Base-by-base conservation (phyloP, 2,329 filamentous ascomycete genomes). In the Colletotrichum navitas region DNA sequence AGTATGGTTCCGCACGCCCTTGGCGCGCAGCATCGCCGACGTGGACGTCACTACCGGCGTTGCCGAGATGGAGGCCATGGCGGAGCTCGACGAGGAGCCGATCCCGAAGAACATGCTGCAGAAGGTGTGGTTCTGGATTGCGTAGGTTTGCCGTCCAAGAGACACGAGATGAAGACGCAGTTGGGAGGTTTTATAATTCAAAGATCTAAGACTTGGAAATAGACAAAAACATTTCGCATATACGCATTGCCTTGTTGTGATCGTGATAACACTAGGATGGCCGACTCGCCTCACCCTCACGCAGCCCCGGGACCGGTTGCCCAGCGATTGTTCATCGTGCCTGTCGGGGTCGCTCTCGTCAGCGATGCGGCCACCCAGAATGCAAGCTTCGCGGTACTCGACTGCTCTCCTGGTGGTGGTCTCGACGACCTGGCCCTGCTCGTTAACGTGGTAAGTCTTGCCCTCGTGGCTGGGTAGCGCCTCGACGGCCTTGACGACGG, bases 31-130 rank as follows among this genome's bases (percentile, higher is more conserved):
- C n/a, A 73, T 82, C 0, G 79, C 83, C 36, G 82, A 90, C 14
- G 83, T 91, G 18, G 89, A 91, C 74, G 82, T 89, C 2, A 74
- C 85, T 63, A 88, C 87, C 0, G 89, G 89, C 43, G 88, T 88
- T 79, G 86, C 85, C 78, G 88, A 90, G 81, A 90, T 91, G 86
- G 88, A 90, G 68, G 87, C 87, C 70, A 79, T 89, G 69, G 86
- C 84, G 55, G 84, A 83, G 2, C 79, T 83, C 75, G 87, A 89
- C 34, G 79, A 79, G 66, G 79, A 81, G 49, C 85, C 84, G 0
- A 80, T 86, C 26, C 78, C 88, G 21, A 86, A 81, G 77, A 90
- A 90, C 74, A 83, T 79, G 79, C 12, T 85, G 12, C 80, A 89
- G 76, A 87, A 81, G 78, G 74, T 82, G 0, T 90, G 88, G 88